Percentiles rank a stretch among this genome's conserved stretches.
phyloP scores from a whole-genome alignment of 768 basidiomycete genomes.

The Leucocoprinus sp. region DNA sequence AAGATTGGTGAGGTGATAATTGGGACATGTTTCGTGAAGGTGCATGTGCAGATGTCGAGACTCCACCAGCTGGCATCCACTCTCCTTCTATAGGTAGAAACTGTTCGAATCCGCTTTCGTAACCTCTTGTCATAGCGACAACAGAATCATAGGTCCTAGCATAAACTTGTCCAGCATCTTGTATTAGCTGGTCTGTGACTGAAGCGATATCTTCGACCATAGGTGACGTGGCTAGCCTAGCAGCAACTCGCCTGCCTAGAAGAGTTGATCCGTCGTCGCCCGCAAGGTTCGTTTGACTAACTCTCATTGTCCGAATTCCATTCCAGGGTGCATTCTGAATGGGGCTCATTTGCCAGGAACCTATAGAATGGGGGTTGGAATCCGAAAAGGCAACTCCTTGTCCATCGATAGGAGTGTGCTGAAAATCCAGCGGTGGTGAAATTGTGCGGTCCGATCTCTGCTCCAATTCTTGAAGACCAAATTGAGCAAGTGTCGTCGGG shows the following conservation, averaged over 20 bases:
- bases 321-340: not conserved
- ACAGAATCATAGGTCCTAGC: constrained; percentile 7
- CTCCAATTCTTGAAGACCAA: constrained; percentile 12
- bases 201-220: constrained; percentile 14
- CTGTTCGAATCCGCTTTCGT: constrained; percentile 8
- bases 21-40: constrained; percentile 3
- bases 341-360: not conserved
- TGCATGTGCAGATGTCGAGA: constrained; percentile 6
- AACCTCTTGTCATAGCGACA: constrained; percentile 8
- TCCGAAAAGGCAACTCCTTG: not conserved
- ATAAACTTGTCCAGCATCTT: constrained; percentile 5
- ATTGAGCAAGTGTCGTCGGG: constrained; percentile 14
- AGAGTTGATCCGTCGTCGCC: constrained; percentile 29
- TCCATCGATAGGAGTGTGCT: not conserved
- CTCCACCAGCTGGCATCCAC: not conserved
- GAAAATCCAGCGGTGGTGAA: constrained; percentile 12
- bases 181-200: constrained; percentile 8
- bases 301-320: not conserved
- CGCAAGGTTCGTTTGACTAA: constrained; percentile 17
- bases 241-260: constrained; percentile 32
- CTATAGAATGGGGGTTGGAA: not conserved
- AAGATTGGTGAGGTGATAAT: constrained; percentile 6
- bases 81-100: not conserved
- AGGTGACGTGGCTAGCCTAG: constrained; percentile 24
- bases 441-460: constrained; percentile 34